Conservation (phyloP, 2,329 filamentous ascomycete species). For the Fusarium hostae region DNA sequence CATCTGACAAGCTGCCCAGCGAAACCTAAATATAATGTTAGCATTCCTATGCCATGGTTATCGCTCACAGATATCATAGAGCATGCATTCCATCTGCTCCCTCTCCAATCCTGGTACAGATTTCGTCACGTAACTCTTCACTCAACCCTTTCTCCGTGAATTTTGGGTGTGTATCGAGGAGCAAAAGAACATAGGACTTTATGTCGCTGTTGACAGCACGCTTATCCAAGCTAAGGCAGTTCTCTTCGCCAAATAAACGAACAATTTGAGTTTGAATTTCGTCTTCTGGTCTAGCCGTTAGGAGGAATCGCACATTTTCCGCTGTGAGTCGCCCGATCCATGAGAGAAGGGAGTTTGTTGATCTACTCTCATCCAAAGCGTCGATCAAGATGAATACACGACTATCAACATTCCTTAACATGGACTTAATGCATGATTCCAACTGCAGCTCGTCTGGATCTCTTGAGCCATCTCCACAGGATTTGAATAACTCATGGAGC, state of each 20-base stretch:
- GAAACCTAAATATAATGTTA: not conserved
- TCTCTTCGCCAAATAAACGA: fast-evolving
- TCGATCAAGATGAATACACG: fast-evolving
- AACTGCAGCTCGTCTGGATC: fast-evolving
- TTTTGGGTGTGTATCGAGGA: fast-evolving
- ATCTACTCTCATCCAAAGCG: not conserved
- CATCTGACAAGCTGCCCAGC: not conserved
- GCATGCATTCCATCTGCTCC: conserved; percentile 47
- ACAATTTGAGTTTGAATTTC: fast-evolving
- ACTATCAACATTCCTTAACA: fast-evolving
- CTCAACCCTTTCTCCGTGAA: not conserved
- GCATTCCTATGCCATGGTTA: not conserved
- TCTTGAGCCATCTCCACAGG: not conserved
- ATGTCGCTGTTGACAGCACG: fast-evolving
- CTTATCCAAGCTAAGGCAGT: fast-evolving
- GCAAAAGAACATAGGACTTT: fast-evolving
- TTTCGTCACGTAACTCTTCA: not conserved
- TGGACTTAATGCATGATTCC: not conserved
- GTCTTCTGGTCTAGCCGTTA: fast-evolving
- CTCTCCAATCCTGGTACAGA: conserved; percentile 9
- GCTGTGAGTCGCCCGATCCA: fast-evolving
- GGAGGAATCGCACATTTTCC: fast-evolving
- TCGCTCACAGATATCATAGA: not conserved
- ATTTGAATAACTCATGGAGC: not conserved
- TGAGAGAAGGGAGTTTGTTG: fast-evolving